phyloP scores from a whole-genome alignment of 805 yeast species.

The Ogataea trehalophila region DNA sequence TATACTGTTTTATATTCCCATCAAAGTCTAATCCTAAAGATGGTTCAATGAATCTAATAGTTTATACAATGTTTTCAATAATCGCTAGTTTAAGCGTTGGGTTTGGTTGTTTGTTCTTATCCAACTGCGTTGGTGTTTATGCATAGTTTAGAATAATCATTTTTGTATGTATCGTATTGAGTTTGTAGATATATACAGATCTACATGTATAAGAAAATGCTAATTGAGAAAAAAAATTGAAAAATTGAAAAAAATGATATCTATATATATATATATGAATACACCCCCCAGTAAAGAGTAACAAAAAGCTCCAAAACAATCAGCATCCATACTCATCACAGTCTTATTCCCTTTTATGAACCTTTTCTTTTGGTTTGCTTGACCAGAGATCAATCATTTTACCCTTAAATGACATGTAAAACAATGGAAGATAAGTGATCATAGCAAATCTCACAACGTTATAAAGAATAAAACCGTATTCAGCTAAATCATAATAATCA shows the following conservation, averaged over 20 bases:
- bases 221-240: background rate
- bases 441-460: conserved; percentile 3
- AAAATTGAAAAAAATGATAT: background rate
- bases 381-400: too few species aligned
- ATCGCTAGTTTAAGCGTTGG: conserved; percentile 20
- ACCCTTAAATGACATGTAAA: too few species aligned
- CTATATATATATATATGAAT: background rate
- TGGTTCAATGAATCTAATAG: background rate
- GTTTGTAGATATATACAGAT: background rate
- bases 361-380: too few species aligned
- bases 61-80: conserved; percentile 16
- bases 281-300: background rate
- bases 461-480: conserved; percentile 6
- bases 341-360: too few species aligned
- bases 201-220: background rate
- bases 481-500: conserved; percentile 12
- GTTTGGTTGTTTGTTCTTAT: conserved; percentile 26
- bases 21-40: background rate
- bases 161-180: too few species aligned
- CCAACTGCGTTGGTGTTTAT: conserved; percentile 30
- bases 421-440: conserved; percentile 15
- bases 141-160: conserved; percentile 10
- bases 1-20: conserved; percentile 3
- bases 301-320: too few species aligned
- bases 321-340: too few species aligned